These are phyloP conservation scores for Mycena sanguinolenta DNA, from an alignment of 768 basidiomycete species.

Conservation along the genomic window DNA sequence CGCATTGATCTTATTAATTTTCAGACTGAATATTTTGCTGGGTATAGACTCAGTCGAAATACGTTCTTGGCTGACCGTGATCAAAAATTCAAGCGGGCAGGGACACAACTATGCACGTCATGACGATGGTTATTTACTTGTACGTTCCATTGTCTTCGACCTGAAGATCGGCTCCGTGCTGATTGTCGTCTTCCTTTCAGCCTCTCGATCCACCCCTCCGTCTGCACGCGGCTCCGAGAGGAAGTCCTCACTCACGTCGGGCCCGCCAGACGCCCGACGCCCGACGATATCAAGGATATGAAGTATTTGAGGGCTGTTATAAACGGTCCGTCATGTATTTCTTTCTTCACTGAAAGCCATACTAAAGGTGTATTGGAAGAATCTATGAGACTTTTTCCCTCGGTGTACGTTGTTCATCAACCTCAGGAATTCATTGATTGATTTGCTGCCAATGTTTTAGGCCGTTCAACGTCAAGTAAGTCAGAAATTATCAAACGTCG, in stretches of 20 bases:
- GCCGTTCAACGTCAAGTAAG: neutral
- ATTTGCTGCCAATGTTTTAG: neutral
- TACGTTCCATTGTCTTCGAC: neutral
- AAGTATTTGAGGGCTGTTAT: conserved; percentile 71
- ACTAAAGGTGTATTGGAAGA: neutral
- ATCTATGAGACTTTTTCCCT: neutral
- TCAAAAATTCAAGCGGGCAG: conserved; percentile 5
- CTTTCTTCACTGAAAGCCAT: neutral
- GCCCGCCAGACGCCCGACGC: conserved; percentile 57
- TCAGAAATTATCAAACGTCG: neutral
- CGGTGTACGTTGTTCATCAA: neutral
- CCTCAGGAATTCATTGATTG: no score
- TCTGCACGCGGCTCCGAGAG: conserved; percentile 59
- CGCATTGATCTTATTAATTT: neutral
- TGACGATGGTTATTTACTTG: conserved; percentile 54
- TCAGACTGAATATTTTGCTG: conserved; percentile 26
- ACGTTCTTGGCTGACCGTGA: no score
- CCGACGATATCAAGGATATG: conserved; percentile 68
- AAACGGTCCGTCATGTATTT: conserved; percentile 55
- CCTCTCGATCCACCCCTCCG: conserved; percentile 53
- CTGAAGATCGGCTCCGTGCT: neutral
- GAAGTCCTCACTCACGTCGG: conserved; percentile 65
- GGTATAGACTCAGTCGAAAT: neutral
- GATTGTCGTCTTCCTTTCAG: neutral
- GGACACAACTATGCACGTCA: conserved; percentile 43